These are phyloP conservation scores for Paramecium bursaria DNA, from an alignment of 73 alveolate species.

Conservation along the genomic window DNA sequence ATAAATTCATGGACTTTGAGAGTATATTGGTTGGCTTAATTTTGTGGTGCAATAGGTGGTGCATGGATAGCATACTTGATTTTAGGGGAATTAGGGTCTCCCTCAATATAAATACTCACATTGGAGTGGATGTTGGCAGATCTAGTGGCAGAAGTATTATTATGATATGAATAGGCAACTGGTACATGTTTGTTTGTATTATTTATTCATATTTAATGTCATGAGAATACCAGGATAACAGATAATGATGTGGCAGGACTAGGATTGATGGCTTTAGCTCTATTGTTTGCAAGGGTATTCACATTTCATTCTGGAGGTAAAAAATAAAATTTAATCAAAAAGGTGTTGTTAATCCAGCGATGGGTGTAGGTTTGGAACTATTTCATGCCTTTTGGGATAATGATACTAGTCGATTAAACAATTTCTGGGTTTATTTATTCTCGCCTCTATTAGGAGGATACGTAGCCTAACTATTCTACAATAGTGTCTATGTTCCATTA, in stretches of 20 bases:
- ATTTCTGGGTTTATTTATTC: conserved; percentile 53
- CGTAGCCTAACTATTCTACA: conserved; percentile 32
- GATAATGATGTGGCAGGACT: conserved; percentile 50
- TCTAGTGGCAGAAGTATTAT: conserved; percentile 30
- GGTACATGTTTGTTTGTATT: conserved; percentile 56
- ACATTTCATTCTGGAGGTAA: conserved; percentile 60
- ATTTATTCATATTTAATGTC: conserved; percentile 41
- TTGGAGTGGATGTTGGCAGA: conserved; percentile 55
- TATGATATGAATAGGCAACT: neutral
- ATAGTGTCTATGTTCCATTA: conserved; percentile 51
- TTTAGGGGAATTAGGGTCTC: conserved; percentile 33
- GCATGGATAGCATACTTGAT: conserved; percentile 53
- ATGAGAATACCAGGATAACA: conserved; percentile 23
- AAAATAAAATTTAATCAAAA: no score
- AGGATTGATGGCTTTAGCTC: conserved; percentile 3
- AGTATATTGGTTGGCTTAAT: conserved; percentile 49
- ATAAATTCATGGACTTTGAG: conserved; percentile 54
- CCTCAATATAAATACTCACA: conserved; percentile 1
- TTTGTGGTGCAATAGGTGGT: conserved; percentile 54
- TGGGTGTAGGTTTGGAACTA: conserved; percentile 60
- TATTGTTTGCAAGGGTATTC: conserved; percentile 34
- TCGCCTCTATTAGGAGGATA: conserved; percentile 53
- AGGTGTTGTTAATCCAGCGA: conserved; percentile 53
- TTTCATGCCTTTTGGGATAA: conserved; percentile 49
- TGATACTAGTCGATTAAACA: conserved; percentile 49